Base-by-base conservation (phyloP, 2,329 filamentous ascomycete species). In the Bipolaris bicolor region DNA sequence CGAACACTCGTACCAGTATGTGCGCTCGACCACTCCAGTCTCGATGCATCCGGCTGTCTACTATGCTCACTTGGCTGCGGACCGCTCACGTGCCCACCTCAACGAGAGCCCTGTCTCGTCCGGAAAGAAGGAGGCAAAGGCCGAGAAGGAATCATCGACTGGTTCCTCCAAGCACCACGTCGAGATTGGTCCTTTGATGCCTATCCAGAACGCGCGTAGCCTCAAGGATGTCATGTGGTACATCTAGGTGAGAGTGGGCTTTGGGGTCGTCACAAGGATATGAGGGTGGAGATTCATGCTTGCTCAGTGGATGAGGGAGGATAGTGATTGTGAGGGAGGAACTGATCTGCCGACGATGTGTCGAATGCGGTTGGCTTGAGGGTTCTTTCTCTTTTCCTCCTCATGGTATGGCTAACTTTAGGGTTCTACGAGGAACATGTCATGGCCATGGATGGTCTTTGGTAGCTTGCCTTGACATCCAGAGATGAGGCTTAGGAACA, bases 1-100 rank as follows among this genome's bases (percentile, higher is more conserved):
- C 68, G 90, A 97, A 65, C 92, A 97, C 62, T 96, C 90, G 43
- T 99, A 97, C 76, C 92, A 96, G 54, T 99, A 97, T 71, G 88
- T 90, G 53, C 87, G 95, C 15, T 95, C 93, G 0, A 98, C 93
- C 0, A 98, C 94, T 0, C 92, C 95, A 0, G 93, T 99, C 0
- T 97, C 93, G 0, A 78, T 95, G 0, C 90, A 85, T 64, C 95
- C 95, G 0, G 92, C 95, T 0, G 89, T 98, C 0, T 99, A 99
- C 82, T 99, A 99, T 67, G 92, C 96, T 0, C 95, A 99, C 77
- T 78, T 99, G 62, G 92, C 93, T 33, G 89, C 92, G 7, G 86
- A 87, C 56, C 90, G 95, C 48, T 92, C 91, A 18, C 87, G 88
- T 52, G 82, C 87, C 3, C 95, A 99, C 63, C 88, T 94, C 68